These are phyloP conservation scores for Fusarium tjaetaba DNA, from an alignment of 2,329 filamentous ascomycete genomes.

Conservation along the genomic window DNA sequence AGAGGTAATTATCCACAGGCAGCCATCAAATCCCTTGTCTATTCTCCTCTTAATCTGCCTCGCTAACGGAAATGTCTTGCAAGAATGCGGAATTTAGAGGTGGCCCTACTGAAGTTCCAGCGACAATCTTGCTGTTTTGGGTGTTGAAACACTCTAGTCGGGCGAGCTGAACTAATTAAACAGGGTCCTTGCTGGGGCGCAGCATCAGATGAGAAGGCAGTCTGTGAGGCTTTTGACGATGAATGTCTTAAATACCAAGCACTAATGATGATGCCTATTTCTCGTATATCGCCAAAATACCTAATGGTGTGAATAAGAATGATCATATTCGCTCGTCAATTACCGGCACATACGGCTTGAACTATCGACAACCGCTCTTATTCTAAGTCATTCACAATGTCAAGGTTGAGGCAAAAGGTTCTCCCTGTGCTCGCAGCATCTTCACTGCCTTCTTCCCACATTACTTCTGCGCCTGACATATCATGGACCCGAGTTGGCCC, in stretches of 20 bases:
- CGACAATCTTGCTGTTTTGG: constrained; percentile 28
- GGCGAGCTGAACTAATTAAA: constrained; percentile 19
- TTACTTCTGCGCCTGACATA: constrained; percentile 27
- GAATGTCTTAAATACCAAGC: neutral
- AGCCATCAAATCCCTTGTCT: neutral
- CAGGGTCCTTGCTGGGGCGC: constrained; percentile 21
- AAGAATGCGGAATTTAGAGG: constrained; percentile 20
- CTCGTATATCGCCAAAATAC: neutral
- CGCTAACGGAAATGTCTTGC: constrained; percentile 6
- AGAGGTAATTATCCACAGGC: constrained; percentile 17
- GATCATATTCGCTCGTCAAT: neutral
- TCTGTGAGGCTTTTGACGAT: constrained; percentile 8
- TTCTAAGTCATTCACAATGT: constrained; percentile 9
- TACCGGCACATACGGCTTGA: neutral
- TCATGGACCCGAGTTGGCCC: constrained; percentile 20
- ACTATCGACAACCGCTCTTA: neutral
- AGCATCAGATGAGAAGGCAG: constrained; percentile 21
- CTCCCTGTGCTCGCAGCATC: constrained; percentile 19
- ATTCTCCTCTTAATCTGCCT: constrained; percentile 9
- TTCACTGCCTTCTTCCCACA: constrained; percentile 12
- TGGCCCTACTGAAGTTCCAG: neutral
- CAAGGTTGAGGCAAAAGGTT: constrained; percentile 22
- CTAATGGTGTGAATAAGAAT: constrained; percentile 1
- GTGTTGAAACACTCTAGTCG: constrained; percentile 4
- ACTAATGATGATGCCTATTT: neutral